Conservation (phyloP, 2,329 filamentous ascomycete genomes). For the Gaeumannomyces tritici region DNA sequence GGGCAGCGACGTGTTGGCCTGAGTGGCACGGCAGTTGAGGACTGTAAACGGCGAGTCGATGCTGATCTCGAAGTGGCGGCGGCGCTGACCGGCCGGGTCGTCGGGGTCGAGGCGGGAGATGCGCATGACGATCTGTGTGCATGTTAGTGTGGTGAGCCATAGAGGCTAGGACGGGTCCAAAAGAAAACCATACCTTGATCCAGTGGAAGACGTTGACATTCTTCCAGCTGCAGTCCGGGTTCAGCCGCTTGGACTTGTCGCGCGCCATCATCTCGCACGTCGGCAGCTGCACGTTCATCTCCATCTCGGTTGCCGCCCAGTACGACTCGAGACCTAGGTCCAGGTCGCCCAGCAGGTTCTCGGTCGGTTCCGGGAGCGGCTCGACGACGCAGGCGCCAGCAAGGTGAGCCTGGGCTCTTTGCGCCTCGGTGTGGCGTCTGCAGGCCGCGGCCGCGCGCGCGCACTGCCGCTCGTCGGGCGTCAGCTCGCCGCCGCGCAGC, state of each 20-base stretch:
- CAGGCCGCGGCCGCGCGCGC: slow-evolving; percentile 35
- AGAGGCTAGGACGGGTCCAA: background rate
- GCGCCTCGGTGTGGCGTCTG: slow-evolving; percentile 45
- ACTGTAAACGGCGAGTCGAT: slow-evolving; percentile 94
- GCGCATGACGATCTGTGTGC: slow-evolving; percentile 71
- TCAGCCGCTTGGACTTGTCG: slow-evolving; percentile 54
- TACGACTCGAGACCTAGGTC: slow-evolving; percentile 60
- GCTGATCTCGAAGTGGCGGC: slow-evolving; percentile 89
- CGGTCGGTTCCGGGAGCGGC: slow-evolving; percentile 41
- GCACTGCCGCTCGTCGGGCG: slow-evolving; percentile 33
- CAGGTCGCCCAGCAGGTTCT: slow-evolving; percentile 74
- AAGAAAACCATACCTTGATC: slow-evolving; percentile 66
- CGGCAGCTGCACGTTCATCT: slow-evolving; percentile 86
- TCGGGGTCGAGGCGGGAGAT: slow-evolving; percentile 75
- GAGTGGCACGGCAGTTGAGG: slow-evolving; percentile 85
- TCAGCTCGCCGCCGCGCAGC: slow-evolving; percentile 70
- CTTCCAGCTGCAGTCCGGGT: slow-evolving; percentile 88
- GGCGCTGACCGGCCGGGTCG: slow-evolving; percentile 60
- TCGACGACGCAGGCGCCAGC: slow-evolving; percentile 18
- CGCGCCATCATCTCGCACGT: slow-evolving; percentile 81
- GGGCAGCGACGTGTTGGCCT: slow-evolving; percentile 77
- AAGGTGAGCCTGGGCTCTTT: slow-evolving; percentile 24
- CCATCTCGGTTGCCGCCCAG: slow-evolving; percentile 85
- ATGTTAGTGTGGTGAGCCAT: background rate
- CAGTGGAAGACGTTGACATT: slow-evolving; percentile 92